Evolutionary conservation across 306 rosid species (phyloP), one percentile per base, ranked within the genome.

Genomic region (Ammopiptanthus mongolicus): DNA sequence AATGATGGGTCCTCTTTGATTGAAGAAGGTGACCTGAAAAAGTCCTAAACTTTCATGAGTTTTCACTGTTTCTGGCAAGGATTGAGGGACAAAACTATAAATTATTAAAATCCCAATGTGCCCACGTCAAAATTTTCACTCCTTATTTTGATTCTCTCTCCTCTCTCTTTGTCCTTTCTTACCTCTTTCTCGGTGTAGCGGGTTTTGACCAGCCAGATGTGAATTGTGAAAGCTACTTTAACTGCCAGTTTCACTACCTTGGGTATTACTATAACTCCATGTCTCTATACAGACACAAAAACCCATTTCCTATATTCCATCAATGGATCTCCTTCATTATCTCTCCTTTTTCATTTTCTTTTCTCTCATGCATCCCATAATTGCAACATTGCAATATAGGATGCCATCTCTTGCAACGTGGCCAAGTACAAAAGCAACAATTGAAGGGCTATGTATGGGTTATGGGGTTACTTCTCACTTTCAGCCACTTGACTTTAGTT

Each of bases 31-130:
- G 89, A 74, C 84, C 88, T 88, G 89, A 88, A 86, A 86, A 85
- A 88, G 92, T 84, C 88, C 82, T 85, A 85, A 77, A 80, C 94
- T 89, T 91, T 87, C 92, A 81, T 86, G 75, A 84, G 88, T 87
- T 88, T 88, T 88, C 96, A 89, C 98, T 88, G 96, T 89, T 88
- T 93, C 85, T 81, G 89, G 92, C 89, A 81, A 82, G 85, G 65
- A 82, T 81, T 77, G 71, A 78, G 81, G 73, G 88, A 82, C 87
- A 86, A 77, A 82, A 63, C 39, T 56, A 42, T 66, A 31, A 44
- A 73, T 72, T 53, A 83, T 83, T 82, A 57, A 86, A 90, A 83
- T 87, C 90, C 87, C 90, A 77, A 82, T 74, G 80, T 69, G 78
- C 66, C 65, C 69, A 81, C 76, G 84, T 76, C 84, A 84, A 77